phyloP scores from a whole-genome alignment of 805 yeast species.

The Aciculoconidium aculeatum region DNA sequence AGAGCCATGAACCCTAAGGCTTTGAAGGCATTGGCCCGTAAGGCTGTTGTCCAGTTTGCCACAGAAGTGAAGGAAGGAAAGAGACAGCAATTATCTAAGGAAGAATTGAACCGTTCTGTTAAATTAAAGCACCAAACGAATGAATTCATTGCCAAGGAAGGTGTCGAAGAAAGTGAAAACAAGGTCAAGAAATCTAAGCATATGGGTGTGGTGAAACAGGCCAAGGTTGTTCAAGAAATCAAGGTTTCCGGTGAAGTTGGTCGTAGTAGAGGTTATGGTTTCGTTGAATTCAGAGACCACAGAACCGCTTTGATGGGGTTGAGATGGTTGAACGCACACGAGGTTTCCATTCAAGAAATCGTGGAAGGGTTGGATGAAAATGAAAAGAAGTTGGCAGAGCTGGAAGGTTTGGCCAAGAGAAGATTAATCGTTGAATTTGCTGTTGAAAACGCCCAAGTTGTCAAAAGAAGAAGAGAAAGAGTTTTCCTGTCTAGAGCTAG shows the following conservation, averaged over 20 bases:
- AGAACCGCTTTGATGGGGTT: slow-evolving; percentile 91
- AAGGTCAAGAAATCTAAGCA: slow-evolving; percentile 58
- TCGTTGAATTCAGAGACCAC: slow-evolving; percentile 89
- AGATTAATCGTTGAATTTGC: slow-evolving; percentile 92
- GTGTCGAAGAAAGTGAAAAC: slow-evolving; percentile 31
- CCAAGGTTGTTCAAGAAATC: slow-evolving; percentile 88
- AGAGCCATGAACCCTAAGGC: slow-evolving; percentile 86
- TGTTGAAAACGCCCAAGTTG: slow-evolving; percentile 88
- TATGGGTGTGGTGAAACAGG: slow-evolving; percentile 87
- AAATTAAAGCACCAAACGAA: slow-evolving; percentile 49
- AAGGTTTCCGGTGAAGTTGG: slow-evolving; percentile 85
- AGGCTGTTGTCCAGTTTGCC: slow-evolving; percentile 92
- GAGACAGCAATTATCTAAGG: slow-evolving; percentile 85
- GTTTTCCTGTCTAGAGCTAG: slow-evolving; percentile 32
- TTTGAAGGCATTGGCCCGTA: slow-evolving; percentile 85
- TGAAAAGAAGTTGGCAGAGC: slow-evolving; percentile 49
- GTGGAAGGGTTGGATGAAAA: slow-evolving; percentile 65
- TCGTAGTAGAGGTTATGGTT: slow-evolving; percentile 95
- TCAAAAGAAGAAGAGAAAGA: slow-evolving; percentile 81
- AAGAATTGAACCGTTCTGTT: slow-evolving; percentile 77
- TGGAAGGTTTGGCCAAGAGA: slow-evolving; percentile 57
- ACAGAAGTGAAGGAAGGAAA: slow-evolving; percentile 68
- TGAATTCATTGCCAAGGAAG: slow-evolving; percentile 15
- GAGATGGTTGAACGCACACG: slow-evolving; percentile 94
- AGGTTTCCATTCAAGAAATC: slow-evolving; percentile 67